Conservation (phyloP, 129 eudicot species). For the Cynara cardunculus region DNA sequence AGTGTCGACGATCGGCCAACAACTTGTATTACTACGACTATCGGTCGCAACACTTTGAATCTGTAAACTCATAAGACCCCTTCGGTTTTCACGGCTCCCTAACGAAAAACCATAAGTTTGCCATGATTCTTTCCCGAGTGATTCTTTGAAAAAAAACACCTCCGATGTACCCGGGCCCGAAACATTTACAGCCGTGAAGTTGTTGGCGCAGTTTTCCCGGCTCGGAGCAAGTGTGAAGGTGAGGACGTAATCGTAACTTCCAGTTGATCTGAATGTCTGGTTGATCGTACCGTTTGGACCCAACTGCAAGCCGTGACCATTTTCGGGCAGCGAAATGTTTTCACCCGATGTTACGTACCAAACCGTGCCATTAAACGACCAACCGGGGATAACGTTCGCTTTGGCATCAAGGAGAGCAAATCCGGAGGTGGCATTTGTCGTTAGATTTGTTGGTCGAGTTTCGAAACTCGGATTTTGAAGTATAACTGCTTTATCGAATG, state of each 20-base stretch:
- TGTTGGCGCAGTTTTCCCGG: slow-evolving; percentile 14
- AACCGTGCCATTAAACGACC: slow-evolving; percentile 35
- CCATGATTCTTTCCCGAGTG: slow-evolving; percentile 28
- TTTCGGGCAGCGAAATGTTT: slow-evolving; percentile 26
- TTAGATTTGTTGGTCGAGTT: slow-evolving; percentile 29
- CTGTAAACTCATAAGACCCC: slow-evolving; percentile 19
- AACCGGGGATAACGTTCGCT: slow-evolving; percentile 32
- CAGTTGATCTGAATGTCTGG: slow-evolving; percentile 31
- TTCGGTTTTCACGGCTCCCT: slow-evolving; percentile 2
- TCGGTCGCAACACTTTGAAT: slow-evolving; percentile 13
- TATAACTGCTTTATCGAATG: slow-evolving; percentile 6
- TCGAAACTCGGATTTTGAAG: slow-evolving; percentile 33
- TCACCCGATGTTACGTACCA: slow-evolving; percentile 26
- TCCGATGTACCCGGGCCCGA: slow-evolving; percentile 19
- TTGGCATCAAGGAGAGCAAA: slow-evolving; percentile 28
- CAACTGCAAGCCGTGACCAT: slow-evolving; percentile 41
- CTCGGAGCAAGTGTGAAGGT: slow-evolving; percentile 39
- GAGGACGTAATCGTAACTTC: slow-evolving; percentile 23
- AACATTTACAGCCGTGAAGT: slow-evolving; percentile 29
- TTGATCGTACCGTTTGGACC: slow-evolving; percentile 42
- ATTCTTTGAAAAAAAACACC: slow-evolving; percentile 14
- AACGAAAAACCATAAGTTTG: slow-evolving; percentile 33
- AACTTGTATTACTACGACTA: slow-evolving; percentile 6
- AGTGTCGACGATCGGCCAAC: slow-evolving; percentile 36
- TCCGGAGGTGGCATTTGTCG: slow-evolving; percentile 28